Evolutionary conservation across 257 asterid genomes (phyloP).

Genomic region (Jacaranda mimosifolia): DNA sequence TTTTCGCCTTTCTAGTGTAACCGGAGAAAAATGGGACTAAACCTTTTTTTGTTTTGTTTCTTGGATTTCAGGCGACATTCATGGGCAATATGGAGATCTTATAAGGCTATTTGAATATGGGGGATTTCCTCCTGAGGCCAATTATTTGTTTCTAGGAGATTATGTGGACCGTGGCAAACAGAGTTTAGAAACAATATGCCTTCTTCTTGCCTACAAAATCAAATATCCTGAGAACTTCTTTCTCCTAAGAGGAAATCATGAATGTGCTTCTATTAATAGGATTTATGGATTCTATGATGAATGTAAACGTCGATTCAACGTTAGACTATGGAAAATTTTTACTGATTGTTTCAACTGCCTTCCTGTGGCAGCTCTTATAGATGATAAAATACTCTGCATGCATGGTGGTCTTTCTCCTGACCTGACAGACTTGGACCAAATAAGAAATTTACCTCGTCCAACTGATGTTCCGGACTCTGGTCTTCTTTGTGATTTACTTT

Average conservation of each 20-base stretch:
- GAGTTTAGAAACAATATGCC: constrained; percentile 79
- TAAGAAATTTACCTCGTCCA: constrained; percentile 73
- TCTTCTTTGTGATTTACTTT: constrained; percentile 76
- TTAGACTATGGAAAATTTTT: constrained; percentile 72
- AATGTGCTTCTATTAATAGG: constrained; percentile 79
- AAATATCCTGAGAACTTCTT: constrained; percentile 81
- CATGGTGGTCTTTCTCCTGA: constrained; percentile 89
- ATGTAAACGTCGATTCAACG: constrained; percentile 75
- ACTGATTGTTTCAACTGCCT: constrained; percentile 81
- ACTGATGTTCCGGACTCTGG: constrained; percentile 82
- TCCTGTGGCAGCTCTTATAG: constrained; percentile 82
- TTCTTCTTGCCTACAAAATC: constrained; percentile 79
- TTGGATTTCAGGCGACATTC: constrained; percentile 70
- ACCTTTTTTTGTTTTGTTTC: background rate
- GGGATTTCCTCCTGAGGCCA: constrained; percentile 82
- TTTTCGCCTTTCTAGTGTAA: background rate
- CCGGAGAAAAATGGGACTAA: background rate
- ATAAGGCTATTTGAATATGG: constrained; percentile 77
- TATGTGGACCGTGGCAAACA: constrained; percentile 84
- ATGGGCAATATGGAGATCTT: constrained; percentile 81
- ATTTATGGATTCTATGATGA: constrained; percentile 81
- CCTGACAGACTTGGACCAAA: constrained; percentile 68
- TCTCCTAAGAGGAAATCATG: constrained; percentile 79
- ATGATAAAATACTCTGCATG: constrained; percentile 81
- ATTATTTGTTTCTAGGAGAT: constrained; percentile 78